Evolutionary conservation across 1,139 yeast species (phyloP).

Genomic region (Eremothecium coryli): DNA sequence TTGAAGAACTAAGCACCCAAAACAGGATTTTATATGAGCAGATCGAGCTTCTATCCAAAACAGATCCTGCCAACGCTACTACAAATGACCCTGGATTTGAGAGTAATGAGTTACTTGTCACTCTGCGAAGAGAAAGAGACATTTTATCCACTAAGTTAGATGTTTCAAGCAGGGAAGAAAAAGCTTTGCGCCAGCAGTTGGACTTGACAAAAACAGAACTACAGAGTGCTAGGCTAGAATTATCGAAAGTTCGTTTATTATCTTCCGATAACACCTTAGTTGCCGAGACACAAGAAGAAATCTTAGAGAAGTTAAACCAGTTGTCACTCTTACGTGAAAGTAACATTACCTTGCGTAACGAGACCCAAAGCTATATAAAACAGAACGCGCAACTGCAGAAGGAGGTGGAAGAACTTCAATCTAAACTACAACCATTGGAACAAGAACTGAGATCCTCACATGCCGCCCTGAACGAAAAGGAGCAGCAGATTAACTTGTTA

Average conservation of each 20-base stretch:
- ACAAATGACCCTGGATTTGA: slow-evolving; percentile 31
- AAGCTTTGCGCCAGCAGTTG: slow-evolving; percentile 33
- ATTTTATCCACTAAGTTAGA: slow-evolving; percentile 52
- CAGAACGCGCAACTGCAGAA: slow-evolving; percentile 29
- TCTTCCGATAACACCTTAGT: slow-evolving; percentile 36
- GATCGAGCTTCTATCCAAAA: slow-evolving; percentile 40
- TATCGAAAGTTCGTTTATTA: slow-evolving; percentile 33
- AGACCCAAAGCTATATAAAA: slow-evolving; percentile 12
- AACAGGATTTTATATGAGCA: slow-evolving; percentile 62
- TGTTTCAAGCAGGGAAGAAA: slow-evolving; percentile 30
- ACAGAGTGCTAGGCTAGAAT: slow-evolving; percentile 38
- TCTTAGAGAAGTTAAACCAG: slow-evolving; percentile 56
- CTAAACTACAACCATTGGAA: slow-evolving; percentile 30
- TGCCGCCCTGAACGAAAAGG: slow-evolving; percentile 36
- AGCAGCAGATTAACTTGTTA: slow-evolving; percentile 33
- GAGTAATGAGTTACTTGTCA: slow-evolving; percentile 49
- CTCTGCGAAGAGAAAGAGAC: slow-evolving; percentile 71
- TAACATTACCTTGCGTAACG: slow-evolving; percentile 51
- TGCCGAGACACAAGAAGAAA: slow-evolving; percentile 42
- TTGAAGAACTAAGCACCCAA: slow-evolving; percentile 54
- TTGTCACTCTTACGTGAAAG: slow-evolving; percentile 66
- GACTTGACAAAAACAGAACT: slow-evolving; percentile 37
- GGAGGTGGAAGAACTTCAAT: slow-evolving; percentile 31
- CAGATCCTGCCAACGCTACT: neutral
- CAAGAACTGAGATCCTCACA: slow-evolving; percentile 31